Base-by-base conservation (phyloP, 805 yeast species). In the Candida sonorensis region DNA sequence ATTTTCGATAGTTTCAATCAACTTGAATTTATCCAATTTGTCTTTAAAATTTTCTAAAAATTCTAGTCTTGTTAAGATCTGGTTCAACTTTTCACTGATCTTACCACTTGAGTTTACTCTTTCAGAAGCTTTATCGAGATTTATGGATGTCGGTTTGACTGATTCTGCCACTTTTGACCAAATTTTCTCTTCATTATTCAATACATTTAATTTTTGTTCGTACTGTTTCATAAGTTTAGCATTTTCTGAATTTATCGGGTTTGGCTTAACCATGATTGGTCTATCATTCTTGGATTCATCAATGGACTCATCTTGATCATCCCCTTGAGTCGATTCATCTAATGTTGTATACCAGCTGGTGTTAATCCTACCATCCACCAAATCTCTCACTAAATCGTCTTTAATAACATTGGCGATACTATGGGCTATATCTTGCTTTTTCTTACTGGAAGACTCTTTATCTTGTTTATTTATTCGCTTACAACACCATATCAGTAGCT, bases 271-370 rank as follows among this genome's bases (percentile, higher is more conserved):
- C 6, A 62, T 53, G 7, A 53, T 52, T 9, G 56, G 56, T 9
- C 25, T 38, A 23, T 51, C 33, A 56, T n/a, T n/a, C n/a, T n/a
- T n/a, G n/a, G n/a, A n/a, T n/a, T n/a, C n/a, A n/a, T n/a, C n/a
- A n/a, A n/a, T n/a, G n/a, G 54, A 28, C 46, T 53, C 32, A 50
- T 55, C 14, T 4, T 46, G 47, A 15, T 42, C 33, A 19, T 10
- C n/a, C n/a, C n/a, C n/a, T n/a, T n/a, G n/a, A n/a, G n/a, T n/a
- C n/a, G n/a, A n/a, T n/a, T n/a, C n/a, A n/a, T n/a, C n/a, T n/a
- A n/a, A n/a, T n/a, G n/a, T n/a, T n/a, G n/a, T 64, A 68, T 80
- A 78, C 94, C 92, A 83, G 47, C 81, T 75, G 4, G 81, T 73
- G 30, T 72, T 61, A 11, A 82, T 64, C 35, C 65, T 62, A 7